phyloP scores from a whole-genome alignment of 169 alveolate species.

The Cryptosporidium meleagridis region DNA sequence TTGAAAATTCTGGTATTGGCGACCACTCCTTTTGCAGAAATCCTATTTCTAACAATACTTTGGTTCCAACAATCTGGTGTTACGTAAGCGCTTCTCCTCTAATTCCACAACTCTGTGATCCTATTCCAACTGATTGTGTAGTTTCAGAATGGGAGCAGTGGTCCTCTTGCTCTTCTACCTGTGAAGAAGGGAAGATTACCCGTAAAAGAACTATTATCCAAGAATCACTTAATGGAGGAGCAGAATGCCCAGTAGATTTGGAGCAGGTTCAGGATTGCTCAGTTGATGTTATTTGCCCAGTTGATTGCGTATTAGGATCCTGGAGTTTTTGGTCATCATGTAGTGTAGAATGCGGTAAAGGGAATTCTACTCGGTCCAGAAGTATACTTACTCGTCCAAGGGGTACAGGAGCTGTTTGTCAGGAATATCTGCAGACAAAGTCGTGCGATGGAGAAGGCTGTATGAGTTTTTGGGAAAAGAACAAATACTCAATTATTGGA shows the following conservation, averaged over 20 bases:
- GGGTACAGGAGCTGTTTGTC: constrained; percentile 49
- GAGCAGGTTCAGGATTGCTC: constrained; percentile 60
- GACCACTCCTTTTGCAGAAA: constrained; percentile 59
- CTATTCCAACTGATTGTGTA: constrained; percentile 78
- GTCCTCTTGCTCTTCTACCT: constrained; percentile 77
- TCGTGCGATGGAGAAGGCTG: constrained; percentile 57
- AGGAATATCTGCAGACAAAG: constrained; percentile 26
- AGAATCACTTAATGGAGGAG: constrained; percentile 74
- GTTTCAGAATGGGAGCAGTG: constrained; percentile 80
- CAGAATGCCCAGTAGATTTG: constrained; percentile 68
- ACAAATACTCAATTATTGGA: constrained; percentile 28
- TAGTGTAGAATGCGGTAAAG: constrained; percentile 79
- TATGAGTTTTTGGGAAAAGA: constrained; percentile 45
- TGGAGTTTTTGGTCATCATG: constrained; percentile 81
- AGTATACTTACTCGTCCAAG: constrained; percentile 51
- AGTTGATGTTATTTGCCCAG: constrained; percentile 75
- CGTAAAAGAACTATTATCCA: constrained; percentile 71
- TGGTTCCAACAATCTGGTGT: constrained; percentile 73
- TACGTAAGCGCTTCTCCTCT: constrained; percentile 44
- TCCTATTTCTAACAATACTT: constrained; percentile 68
- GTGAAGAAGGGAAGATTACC: constrained; percentile 77
- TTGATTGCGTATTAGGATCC: constrained; percentile 78
- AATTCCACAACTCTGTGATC: constrained; percentile 65
- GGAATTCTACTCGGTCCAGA: constrained; percentile 69
- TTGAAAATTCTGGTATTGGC: constrained; percentile 69